These are phyloP conservation scores for Fragaria nilgerrensis DNA, from an alignment of 306 rosid genomes.

Conservation along the genomic window DNA sequence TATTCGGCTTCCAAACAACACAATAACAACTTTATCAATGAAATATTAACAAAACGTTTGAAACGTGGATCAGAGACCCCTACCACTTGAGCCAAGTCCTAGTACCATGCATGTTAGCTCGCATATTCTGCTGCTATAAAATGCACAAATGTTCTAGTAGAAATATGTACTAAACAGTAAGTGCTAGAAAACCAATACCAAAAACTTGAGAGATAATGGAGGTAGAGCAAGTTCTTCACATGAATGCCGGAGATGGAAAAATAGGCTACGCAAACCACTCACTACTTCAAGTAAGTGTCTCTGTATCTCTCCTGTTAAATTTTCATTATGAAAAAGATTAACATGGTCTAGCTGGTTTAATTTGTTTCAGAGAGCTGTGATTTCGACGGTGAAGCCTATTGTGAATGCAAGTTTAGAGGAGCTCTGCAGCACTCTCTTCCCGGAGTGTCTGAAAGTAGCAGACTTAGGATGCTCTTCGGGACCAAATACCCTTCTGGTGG, in stretches of 20 bases:
- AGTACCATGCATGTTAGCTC: not conserved
- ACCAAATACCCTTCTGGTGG: conserved; percentile 26
- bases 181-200: not conserved
- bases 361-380: conserved; percentile 6
- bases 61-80: no score
- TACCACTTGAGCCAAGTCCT: no score
- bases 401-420: conserved; percentile 23
- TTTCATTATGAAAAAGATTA: not conserved
- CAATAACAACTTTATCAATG: not conserved
- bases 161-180: not conserved
- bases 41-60: no score
- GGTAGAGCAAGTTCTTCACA: conserved; percentile 13
- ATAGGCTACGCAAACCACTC: conserved; percentile 22
- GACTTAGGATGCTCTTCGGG: conserved; percentile 52
- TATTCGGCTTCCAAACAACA: no score
- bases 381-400: conserved; percentile 7
- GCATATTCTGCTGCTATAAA: not conserved
- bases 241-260: conserved; percentile 20
- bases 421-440: not conserved
- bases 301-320: not conserved
- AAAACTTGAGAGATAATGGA: not conserved
- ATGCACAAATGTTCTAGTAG: not conserved
- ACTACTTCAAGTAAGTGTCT: conserved; percentile 7
- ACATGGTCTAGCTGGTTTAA: not conserved
- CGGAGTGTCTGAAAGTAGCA: conserved; percentile 38